These are phyloP conservation scores for Hamamelis virginiana DNA, from an alignment of 164 flowering plant species.

Conservation along the genomic window DNA sequence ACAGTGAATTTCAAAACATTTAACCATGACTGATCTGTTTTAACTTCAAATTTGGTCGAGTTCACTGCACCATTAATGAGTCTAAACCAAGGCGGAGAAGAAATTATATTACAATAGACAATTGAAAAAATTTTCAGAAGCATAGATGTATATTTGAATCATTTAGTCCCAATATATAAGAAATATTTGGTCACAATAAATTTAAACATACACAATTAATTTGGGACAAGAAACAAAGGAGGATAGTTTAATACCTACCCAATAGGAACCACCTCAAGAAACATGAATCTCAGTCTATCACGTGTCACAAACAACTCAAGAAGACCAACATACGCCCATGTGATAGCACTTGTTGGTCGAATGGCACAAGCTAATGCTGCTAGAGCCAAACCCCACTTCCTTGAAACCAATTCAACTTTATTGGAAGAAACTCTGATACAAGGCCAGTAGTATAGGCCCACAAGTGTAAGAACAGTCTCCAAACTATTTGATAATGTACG, in stretches of 20 bases:
- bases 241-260: conserved; percentile 53
- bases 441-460: conserved; percentile 82
- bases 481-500: conserved; percentile 89
- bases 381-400: conserved; percentile 67
- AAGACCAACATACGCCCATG: conserved; percentile 84
- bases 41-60: too few species aligned
- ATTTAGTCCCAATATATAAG: too few species aligned
- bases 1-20: too few species aligned
- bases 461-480: conserved; percentile 81
- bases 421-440: conserved; percentile 49
- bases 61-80: too few species aligned
- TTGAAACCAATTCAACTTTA: conserved; percentile 34
- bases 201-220: not conserved
- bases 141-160: too few species aligned
- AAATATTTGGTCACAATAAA: too few species aligned
- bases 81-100: too few species aligned
- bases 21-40: too few species aligned
- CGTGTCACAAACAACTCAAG: conserved; percentile 54
- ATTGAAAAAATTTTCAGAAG: too few species aligned
- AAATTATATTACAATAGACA: too few species aligned
- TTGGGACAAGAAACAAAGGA: not conserved
- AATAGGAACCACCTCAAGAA: conserved; percentile 66
- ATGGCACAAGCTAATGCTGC: conserved; percentile 91
- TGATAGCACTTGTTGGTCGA: conserved; percentile 93
- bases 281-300: conserved; percentile 53